These are phyloP conservation scores for Gossypium bickii DNA, from an alignment of 345 rosid species.

Conservation along the genomic window DNA sequence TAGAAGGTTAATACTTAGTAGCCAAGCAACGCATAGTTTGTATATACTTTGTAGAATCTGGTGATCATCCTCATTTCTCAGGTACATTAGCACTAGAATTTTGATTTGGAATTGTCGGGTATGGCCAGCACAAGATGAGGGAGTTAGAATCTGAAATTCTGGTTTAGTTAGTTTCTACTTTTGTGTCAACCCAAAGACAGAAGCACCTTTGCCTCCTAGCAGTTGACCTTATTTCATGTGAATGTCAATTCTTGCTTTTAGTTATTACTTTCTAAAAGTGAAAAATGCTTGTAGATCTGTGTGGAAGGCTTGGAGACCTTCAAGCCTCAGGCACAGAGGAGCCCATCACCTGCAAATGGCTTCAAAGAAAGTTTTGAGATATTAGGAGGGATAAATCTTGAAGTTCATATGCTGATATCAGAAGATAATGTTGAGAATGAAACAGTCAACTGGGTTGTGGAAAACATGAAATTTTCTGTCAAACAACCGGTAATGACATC, in stretches of 20 bases:
- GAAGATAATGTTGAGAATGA: slow-evolving; percentile 52
- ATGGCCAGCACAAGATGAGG: background rate
- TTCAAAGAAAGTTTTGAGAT: slow-evolving; percentile 42
- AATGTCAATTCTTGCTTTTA: slow-evolving; percentile 10
- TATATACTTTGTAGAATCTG: background rate
- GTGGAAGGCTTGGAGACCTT: slow-evolving; percentile 76
- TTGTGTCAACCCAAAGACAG: background rate
- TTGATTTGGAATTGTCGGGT: background rate
- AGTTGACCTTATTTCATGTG: background rate
- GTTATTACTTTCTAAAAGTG: background rate
- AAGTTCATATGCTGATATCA: slow-evolving; percentile 55
- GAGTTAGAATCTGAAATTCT: slow-evolving; percentile 2
- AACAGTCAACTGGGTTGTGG: slow-evolving; percentile 66
- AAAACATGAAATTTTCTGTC: slow-evolving; percentile 80
- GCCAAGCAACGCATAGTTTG: background rate
- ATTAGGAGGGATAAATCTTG: slow-evolving; percentile 69
- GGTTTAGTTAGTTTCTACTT: background rate
- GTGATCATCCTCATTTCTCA: background rate
- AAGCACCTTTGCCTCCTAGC: background rate
- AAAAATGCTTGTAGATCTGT: slow-evolving; percentile 49
- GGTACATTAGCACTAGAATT: background rate
- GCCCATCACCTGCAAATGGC: slow-evolving; percentile 46
- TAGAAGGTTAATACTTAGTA: background rate
- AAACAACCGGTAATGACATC: slow-evolving; percentile 73
- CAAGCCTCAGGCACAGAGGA: slow-evolving; percentile 62